Evolutionary conservation across 345 rosid genomes (phyloP).

Genomic region (sweet orange (Citrus sinensis)): DVS_A1.0 CM039166.1:804001-804500

Average conservation of each 20-base stretch:
- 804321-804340: slow-evolving; percentile 44
- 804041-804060: neutral
- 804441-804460: slow-evolving; percentile 20
- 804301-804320: slow-evolving; percentile 73
- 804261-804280: slow-evolving; percentile 88
- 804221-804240: slow-evolving; percentile 99
- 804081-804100: neutral
- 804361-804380: slow-evolving; percentile 27
- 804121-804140: neutral
- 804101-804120: slow-evolving; percentile 1
- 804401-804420: slow-evolving; percentile 9
- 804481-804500: slow-evolving; percentile 26
- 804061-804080: neutral
- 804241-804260: slow-evolving; percentile 95
- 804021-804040: neutral
- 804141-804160: neutral
- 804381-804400: slow-evolving; percentile 22
- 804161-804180: slow-evolving; percentile 47
- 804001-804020: neutral
- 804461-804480: slow-evolving; percentile 16
- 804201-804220: slow-evolving; percentile 75
- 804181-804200: slow-evolving; percentile 36
- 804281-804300: slow-evolving; percentile 99
- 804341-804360: slow-evolving; percentile 31
- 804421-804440: slow-evolving; percentile 23